Conservation (phyloP, 2,329 filamentous ascomycete genomes). For the Epichloe sylvatica region DNA sequence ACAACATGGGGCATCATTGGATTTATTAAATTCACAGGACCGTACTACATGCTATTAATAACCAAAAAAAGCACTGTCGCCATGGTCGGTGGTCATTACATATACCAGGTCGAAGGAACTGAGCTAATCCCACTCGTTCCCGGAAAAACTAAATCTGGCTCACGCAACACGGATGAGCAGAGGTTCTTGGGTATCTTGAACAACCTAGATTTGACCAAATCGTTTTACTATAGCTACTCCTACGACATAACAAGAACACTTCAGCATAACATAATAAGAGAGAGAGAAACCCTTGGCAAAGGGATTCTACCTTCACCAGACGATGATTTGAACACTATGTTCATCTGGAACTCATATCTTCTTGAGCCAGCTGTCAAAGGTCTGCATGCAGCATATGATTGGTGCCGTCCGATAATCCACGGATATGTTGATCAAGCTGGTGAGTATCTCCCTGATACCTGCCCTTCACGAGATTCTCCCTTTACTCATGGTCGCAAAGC, state of each 20-base stretch:
- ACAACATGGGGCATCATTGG: slow-evolving; percentile 88
- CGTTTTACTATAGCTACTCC: slow-evolving; percentile 97
- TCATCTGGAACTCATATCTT: slow-evolving; percentile 92
- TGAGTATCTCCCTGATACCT: slow-evolving; percentile 7
- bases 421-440: slow-evolving; percentile 87
- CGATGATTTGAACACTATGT: slow-evolving; percentile 79
- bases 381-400: slow-evolving; percentile 76
- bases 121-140: slow-evolving; percentile 80
- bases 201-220: slow-evolving; percentile 77
- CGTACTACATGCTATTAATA: slow-evolving; percentile 94
- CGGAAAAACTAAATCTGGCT: slow-evolving; percentile 60
- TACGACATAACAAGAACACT: slow-evolving; percentile 90
- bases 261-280: slow-evolving; percentile 78
- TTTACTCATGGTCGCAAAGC: slow-evolving; percentile 23
- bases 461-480: not conserved
- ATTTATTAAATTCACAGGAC: slow-evolving; percentile 89
- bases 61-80: slow-evolving; percentile 91
- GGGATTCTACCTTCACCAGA: slow-evolving; percentile 45
- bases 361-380: slow-evolving; percentile 57
- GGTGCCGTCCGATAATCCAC: slow-evolving; percentile 91
- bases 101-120: slow-evolving; percentile 90
- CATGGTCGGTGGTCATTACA: slow-evolving; percentile 88
- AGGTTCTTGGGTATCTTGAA: slow-evolving; percentile 80
- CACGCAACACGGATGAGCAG: slow-evolving; percentile 70
- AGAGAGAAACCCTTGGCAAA: slow-evolving; percentile 55